phyloP scores from a whole-genome alignment of 2,329 filamentous ascomycete genomes.

The Pyricularia pennisetigena region DNA sequence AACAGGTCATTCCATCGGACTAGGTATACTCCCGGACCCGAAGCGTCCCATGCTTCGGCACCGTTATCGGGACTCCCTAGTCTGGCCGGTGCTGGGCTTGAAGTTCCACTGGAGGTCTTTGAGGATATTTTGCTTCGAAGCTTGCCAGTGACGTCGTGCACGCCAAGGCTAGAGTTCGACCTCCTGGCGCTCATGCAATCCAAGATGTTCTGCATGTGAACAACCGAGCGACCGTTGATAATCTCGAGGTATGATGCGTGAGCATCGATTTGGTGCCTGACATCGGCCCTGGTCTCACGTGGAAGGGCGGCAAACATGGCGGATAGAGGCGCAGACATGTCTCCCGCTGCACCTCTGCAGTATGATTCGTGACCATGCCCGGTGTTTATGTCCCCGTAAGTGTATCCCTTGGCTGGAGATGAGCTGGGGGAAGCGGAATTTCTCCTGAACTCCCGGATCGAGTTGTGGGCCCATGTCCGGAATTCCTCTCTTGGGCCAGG shows the following conservation, averaged over 20 bases:
- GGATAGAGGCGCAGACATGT: conserved; percentile 29
- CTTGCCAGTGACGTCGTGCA: conserved; percentile 5
- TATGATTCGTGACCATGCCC: background rate
- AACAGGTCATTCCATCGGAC: conserved; percentile 63
- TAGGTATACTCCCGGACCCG: conserved; percentile 64
- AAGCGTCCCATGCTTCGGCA: conserved; percentile 11
- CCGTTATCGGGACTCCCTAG: conserved; percentile 5
- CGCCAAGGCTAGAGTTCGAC: conserved; percentile 3
- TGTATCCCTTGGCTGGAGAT: background rate
- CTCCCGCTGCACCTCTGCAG: conserved; percentile 21
- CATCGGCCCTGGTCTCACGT: conserved; percentile 27
- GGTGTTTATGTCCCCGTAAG: background rate
- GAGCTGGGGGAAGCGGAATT: background rate
- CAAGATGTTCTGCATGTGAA: conserved; percentile 48
- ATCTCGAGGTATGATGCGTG: conserved; percentile 50
- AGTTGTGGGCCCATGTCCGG: conserved; percentile 48
- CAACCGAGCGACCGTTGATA: conserved; percentile 41
- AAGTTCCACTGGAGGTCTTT: background rate
- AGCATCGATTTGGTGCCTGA: conserved; percentile 44
- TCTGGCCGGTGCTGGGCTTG: background rate
- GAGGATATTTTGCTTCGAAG: conserved; percentile 6
- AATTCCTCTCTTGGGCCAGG: conserved; percentile 55
- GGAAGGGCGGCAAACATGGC: conserved; percentile 37
- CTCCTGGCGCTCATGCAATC: conserved; percentile 18
- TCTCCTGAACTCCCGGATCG: conserved; percentile 43